A percentile compares a stretch with the other conserved stretches of the same genome.
Evolutionary conservation across 2,329 filamentous ascomycete genomes (phyloP).

Genomic region (Aspergillus fumigatiaffinis): DNA sequence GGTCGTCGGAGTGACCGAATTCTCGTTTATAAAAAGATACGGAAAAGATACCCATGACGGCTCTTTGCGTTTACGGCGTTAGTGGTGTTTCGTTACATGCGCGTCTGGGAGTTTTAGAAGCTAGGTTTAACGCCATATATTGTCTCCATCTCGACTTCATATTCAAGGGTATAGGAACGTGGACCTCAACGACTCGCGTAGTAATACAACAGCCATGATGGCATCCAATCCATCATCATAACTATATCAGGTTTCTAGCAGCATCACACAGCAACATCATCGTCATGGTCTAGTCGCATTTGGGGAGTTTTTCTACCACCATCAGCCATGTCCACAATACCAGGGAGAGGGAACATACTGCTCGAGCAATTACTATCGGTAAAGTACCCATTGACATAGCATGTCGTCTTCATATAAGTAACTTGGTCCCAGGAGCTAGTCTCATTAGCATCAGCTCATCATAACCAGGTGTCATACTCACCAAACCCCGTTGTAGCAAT

Average conservation of each 20-base stretch:
- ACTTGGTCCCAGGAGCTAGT: conserved; percentile 10
- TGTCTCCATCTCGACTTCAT: too few relatives aligned
- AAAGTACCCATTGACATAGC: conserved; percentile 11
- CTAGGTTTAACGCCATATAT: not conserved
- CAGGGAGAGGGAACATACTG: conserved; percentile 6
- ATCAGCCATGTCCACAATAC: not conserved
- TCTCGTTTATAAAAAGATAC: not conserved
- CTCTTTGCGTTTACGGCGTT: too few relatives aligned
- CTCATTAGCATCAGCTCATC: conserved; percentile 1
- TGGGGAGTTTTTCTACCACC: not conserved
- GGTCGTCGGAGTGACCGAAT: not conserved
- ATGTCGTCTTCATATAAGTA: conserved; percentile 8
- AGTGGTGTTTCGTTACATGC: too few relatives aligned
- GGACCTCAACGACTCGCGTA: not conserved
- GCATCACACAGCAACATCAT: too few relatives aligned
- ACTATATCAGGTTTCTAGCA: too few relatives aligned
- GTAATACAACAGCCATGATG: not conserved
- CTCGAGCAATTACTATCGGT: conserved; percentile 11
- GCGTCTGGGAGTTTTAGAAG: not conserved
- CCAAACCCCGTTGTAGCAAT: conserved; percentile 10
- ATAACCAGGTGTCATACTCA: not conserved
- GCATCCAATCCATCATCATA: not conserved
- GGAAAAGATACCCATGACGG: not conserved
- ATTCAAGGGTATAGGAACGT: not conserved
- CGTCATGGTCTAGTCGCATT: not conserved